phyloP scores from a whole-genome alignment of 345 rosid species.

The Acer negundo region DNA sequence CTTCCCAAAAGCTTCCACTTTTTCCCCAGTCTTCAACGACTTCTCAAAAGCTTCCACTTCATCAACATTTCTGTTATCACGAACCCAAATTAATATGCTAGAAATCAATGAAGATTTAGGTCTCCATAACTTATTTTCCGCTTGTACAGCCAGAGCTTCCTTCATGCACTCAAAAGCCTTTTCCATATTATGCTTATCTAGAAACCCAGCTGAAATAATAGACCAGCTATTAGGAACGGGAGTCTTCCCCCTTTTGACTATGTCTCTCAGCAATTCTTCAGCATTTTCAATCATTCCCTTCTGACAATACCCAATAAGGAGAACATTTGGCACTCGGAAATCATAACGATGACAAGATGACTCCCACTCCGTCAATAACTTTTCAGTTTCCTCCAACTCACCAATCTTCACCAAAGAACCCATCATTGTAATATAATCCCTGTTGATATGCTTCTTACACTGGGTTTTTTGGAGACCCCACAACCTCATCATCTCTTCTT shows the following conservation, averaged over 20 bases:
- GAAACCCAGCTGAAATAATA: conserved; percentile 38
- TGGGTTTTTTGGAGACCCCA: conserved; percentile 35
- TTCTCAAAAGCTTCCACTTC: conserved; percentile 36
- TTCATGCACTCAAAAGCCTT: conserved; percentile 46
- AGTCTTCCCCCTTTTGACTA: conserved; percentile 29
- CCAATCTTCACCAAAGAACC: conserved; percentile 41
- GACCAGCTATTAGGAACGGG: conserved; percentile 48
- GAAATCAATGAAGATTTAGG: conserved; percentile 37
- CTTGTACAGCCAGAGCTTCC: conserved; percentile 40
- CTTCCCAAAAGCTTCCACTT: conserved; percentile 34
- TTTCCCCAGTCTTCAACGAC: conserved; percentile 25
- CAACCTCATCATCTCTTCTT: conserved; percentile 42
- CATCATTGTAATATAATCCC: conserved; percentile 42
- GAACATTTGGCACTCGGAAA: conserved; percentile 48
- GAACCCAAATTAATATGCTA: conserved; percentile 45
- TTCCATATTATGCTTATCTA: conserved; percentile 41
- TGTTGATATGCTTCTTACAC: conserved; percentile 36
- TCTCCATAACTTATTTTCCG: conserved; percentile 38
- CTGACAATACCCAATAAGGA: conserved; percentile 41
- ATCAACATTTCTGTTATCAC: conserved; percentile 31
- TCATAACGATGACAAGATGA: conserved; percentile 34
- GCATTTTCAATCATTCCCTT: conserved; percentile 46
- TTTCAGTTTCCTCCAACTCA: conserved; percentile 44
- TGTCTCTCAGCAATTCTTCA: conserved; percentile 33
- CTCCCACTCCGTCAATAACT: conserved; percentile 44